Evolutionary conservation across 257 asterid genomes (phyloP).

Genomic region (Solanum dulcamara): DNA sequence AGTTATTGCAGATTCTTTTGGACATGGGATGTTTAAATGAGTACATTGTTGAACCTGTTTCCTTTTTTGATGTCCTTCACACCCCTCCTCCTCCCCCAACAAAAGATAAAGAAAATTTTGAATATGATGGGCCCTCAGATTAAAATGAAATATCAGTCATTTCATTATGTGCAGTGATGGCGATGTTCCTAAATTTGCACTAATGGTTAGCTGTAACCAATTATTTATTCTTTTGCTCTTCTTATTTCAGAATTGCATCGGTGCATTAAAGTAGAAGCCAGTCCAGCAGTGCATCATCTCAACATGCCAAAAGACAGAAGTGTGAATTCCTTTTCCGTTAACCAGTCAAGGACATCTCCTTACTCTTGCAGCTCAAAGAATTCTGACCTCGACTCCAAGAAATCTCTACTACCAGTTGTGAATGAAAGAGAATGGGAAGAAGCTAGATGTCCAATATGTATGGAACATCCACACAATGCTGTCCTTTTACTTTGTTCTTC

Average conservation of each 20-base stretch:
- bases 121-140: neutral
- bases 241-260: neutral
- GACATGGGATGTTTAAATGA: neutral
- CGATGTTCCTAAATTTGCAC: neutral
- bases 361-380: conserved; percentile 35
- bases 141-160: neutral
- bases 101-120: neutral
- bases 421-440: conserved; percentile 62
- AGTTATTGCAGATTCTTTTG: neutral
- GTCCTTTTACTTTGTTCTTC: conserved; percentile 51
- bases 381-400: conserved; percentile 10
- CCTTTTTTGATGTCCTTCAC: neutral
- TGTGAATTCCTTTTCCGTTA: conserved; percentile 30
- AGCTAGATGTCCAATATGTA: conserved; percentile 58
- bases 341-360: conserved; percentile 41
- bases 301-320: conserved; percentile 67
- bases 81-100: neutral
- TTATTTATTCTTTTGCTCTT: neutral
- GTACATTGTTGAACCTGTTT: neutral
- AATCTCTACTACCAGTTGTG: conserved; percentile 14
- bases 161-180: neutral
- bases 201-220: neutral
- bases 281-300: neutral
- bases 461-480: conserved; percentile 69
- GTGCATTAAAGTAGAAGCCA: neutral